Evolutionary conservation across 2,329 filamentous ascomycete species (phyloP).

Genomic region (Lachnellula occidentalis): DNA sequence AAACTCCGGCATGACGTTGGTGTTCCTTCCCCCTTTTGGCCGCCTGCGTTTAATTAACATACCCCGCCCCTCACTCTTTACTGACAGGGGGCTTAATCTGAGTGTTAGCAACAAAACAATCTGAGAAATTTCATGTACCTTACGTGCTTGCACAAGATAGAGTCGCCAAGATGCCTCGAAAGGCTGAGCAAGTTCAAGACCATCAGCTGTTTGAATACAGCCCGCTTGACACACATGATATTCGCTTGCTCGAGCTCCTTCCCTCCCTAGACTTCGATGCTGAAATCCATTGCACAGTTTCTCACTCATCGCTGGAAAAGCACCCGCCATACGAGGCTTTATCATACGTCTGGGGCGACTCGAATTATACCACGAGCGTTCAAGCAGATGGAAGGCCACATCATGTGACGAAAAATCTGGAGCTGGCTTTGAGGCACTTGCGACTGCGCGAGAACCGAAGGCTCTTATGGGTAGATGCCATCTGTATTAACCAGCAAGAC

Average conservation of each 20-base stretch:
- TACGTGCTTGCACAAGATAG: neutral
- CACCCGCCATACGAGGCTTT: neutral
- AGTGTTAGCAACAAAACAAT: too few relatives aligned
- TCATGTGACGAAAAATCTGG: constrained; percentile 2
- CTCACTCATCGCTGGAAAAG: neutral
- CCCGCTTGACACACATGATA: neutral
- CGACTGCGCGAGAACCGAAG: neutral
- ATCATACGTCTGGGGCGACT: constrained; percentile 4
- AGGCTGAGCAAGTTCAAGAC: neutral
- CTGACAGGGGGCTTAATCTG: too few relatives aligned
- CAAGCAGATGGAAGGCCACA: neutral
- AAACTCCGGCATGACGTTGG: too few relatives aligned
- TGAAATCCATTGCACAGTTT: neutral
- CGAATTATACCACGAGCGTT: neutral
- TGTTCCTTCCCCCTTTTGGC: too few relatives aligned
- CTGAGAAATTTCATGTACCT: too few relatives aligned
- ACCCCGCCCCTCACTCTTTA: too few relatives aligned
- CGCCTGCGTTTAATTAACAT: too few relatives aligned
- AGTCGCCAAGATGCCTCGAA: neutral
- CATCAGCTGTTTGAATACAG: neutral
- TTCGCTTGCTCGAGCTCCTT: neutral
- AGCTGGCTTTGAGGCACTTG: constrained; percentile 2
- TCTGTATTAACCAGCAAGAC: constrained; percentile 9
- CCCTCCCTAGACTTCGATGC: neutral
- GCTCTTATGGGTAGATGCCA: constrained; percentile 8